Percentiles rank a stretch among this genome's conserved stretches.
Conservation (phyloP, 2,329 filamentous ascomycete species). For the Coniochaeta hoffmannii region DNA sequence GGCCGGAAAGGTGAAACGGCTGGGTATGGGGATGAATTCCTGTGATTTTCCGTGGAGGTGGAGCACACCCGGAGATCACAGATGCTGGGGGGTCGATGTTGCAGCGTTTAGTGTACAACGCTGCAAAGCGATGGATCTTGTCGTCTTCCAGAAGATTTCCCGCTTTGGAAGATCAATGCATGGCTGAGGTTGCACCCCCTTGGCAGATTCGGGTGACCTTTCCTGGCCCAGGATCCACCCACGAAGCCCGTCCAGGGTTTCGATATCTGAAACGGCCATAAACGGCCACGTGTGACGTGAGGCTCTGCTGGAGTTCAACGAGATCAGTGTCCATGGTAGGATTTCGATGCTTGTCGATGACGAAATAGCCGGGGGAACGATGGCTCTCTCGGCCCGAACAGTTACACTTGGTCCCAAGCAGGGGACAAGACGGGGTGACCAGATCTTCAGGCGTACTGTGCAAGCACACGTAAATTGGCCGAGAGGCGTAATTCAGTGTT, state of each 20-base stretch:
- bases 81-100: background rate
- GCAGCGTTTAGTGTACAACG: no score
- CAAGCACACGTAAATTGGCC: background rate
- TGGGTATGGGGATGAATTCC: background rate
- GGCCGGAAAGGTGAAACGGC: background rate
- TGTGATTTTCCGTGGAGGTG: background rate
- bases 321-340: background rate
- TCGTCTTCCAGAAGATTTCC: conserved; percentile 1
- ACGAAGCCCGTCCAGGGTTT: background rate
- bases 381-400: conserved; percentile 1
- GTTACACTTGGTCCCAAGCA: background rate
- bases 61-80: background rate
- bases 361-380: background rate
- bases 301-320: background rate
- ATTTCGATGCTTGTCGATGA: background rate
- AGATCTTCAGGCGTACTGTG: background rate
- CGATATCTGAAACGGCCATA: background rate
- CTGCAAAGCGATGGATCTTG: background rate
- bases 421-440: background rate
- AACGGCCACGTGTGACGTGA: background rate
- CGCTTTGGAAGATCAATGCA: background rate
- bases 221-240: background rate
- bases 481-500: no score
- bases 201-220: background rate
- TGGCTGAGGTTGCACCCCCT: background rate